Evolutionary conservation across 2,329 filamentous ascomycete species (phyloP), one percentile per base, ranked within the genome.

Genomic region (Huntiella abstrusa): DNA sequence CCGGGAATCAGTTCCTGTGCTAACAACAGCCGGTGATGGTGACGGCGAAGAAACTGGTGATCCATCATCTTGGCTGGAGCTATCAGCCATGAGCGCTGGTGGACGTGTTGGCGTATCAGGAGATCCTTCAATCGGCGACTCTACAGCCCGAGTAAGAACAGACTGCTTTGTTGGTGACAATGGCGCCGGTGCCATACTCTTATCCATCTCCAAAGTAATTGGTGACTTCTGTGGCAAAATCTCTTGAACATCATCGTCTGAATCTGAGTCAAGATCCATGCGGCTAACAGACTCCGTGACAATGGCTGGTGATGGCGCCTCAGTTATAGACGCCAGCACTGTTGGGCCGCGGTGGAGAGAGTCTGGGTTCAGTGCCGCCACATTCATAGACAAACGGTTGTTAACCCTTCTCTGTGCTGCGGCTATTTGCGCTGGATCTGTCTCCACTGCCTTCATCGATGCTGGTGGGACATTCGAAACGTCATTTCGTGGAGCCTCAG

Each of bases 221-320:
- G 41, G 22, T 33, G 43, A 16, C 19, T 16, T 43, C 12, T 15
- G 19, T 8, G 40, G 39, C 52, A 50, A 59, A 53, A 46, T 55
- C 51, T 55, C 45, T 12, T 61, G 56, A n/a, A 64, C 59, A 33
- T 67, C 66, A 1, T 63, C 63, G 6, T 68, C 67, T 4, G 71
- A 71, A 45, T 82, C 80, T 40, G 81, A 80, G 55, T 85, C 81
- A 10, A 85, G 65, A 46, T 78, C 76, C 51, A 78, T 67, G 17
- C 78, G 73, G 12, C 72, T 64, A 51, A 75, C 77, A 1, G 76
- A 70, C 52, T 33, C 45, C n/a, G 17, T 49, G 19, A 28, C 40
- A 28, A 28, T 28, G 2, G 43, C 70, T 69, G 48, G 73, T 38
- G 70, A 65, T 11, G 49, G 34, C 3, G 39, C 36, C 36, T 48